These are phyloP conservation scores for Rubroshorea leprosula DNA, from an alignment of 345 rosid genomes.

Conservation along the genomic window DNA sequence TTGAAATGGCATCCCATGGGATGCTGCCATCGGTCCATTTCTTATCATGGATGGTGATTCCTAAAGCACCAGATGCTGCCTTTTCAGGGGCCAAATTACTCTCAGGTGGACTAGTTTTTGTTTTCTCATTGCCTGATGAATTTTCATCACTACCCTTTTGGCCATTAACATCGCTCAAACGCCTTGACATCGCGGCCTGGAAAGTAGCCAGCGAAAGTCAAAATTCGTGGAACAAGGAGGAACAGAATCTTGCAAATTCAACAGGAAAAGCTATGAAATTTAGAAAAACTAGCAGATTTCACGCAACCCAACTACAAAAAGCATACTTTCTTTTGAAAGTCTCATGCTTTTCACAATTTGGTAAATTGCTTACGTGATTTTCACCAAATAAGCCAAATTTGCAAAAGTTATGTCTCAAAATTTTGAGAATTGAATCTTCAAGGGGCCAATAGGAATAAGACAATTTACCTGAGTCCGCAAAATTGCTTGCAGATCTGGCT, in stretches of 20 bases:
- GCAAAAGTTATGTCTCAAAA: background rate
- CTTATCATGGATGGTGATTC: conserved; percentile 67
- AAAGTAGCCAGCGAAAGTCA: conserved; percentile 2
- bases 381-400: too few species aligned
- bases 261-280: too few species aligned
- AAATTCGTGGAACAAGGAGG: background rate
- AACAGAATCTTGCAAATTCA: too few species aligned
- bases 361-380: too few species aligned
- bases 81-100: conserved; percentile 28
- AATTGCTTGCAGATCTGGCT: conserved; percentile 58
- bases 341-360: too few species aligned
- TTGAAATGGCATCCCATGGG: conserved; percentile 46
- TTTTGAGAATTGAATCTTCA: background rate
- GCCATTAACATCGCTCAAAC: conserved; percentile 64
- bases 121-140: conserved; percentile 37
- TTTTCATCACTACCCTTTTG: conserved; percentile 42
- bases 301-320: too few species aligned
- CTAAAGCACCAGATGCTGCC: conserved; percentile 31
- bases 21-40: conserved; percentile 96
- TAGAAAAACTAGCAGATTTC: too few species aligned
- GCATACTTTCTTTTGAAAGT: too few species aligned
- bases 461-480: conserved; percentile 75
- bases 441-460: too few species aligned
- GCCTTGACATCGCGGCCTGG: conserved; percentile 93
- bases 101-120: conserved; percentile 45